Evolutionary conservation across 169 alveolate species (phyloP), one percentile per base, ranked within the genome.

Genomic region (Toxoplasma gondii): DNA sequence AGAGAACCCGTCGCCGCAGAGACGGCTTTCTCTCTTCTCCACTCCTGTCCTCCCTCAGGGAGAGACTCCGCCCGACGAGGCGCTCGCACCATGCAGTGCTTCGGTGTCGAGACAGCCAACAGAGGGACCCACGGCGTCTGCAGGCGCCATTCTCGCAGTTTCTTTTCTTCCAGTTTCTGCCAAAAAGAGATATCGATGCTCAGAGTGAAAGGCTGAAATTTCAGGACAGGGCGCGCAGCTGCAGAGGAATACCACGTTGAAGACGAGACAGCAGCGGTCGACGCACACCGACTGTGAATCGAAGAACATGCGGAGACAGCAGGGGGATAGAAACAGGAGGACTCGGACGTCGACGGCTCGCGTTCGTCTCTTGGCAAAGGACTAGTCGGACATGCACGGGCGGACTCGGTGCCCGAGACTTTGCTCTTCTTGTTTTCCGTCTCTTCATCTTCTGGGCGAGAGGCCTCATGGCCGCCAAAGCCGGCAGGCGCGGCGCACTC

Each of bases 51-150:
- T 78, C 86, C 86, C 45, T 31, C 49, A 7, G 86, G 29, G 4
- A 19, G 4, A n/a, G 44, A 78, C 22, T 41, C 12, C 86, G 86
- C 86, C 29, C 86, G 43, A 78, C 29, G 44, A 1, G 27, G 90
- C 34, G 67, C 69, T 24, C 90, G 90, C 38, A 36, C 17, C n/a
- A 17, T 24, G 10, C 53, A 84, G 80, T 83, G 88, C 38, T 88
- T 82, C 34, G 91, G 44, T n/a, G 67, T 53, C 58, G 78, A 49
- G 58, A 80, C 38, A 36, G 91, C 94, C 43, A 91, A 9, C 39
- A 91, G n/a, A 27, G 94, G 94, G 54, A 81, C 84, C 94, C 94
- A 91, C 43, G 94, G 94, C 44, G 94, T 91, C 64, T 80, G 70
- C 7, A 91, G 91, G 67, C 94, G 45, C 94, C 94, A 91, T 41